Conservation (phyloP, 306 rosid genomes). For the Rosa chinensis region DNA sequence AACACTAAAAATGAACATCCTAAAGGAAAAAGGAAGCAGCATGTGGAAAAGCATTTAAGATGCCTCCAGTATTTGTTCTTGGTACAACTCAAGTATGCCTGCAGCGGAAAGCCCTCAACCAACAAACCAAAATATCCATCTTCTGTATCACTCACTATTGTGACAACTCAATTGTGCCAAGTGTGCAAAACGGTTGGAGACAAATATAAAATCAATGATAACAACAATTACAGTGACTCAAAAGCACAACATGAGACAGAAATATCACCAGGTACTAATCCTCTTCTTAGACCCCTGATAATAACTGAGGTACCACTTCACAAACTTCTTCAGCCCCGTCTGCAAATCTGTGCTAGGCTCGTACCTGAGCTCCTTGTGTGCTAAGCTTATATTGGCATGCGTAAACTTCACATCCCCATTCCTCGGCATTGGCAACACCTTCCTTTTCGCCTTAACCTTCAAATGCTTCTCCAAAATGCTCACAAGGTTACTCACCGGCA, state of each 20-base stretch:
- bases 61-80: slow-evolving; percentile 26
- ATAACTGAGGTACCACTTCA: slow-evolving; percentile 65
- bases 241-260: slow-evolving; percentile 19
- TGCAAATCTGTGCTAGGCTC: slow-evolving; percentile 70
- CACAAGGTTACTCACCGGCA: slow-evolving; percentile 75
- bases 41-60: slow-evolving; percentile 28
- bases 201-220: slow-evolving; percentile 14
- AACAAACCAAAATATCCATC: slow-evolving; percentile 21
- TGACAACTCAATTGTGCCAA: slow-evolving; percentile 19
- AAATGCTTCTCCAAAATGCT: slow-evolving; percentile 76
- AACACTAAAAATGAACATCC: slow-evolving; percentile 43
- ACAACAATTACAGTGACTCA: slow-evolving; percentile 10
- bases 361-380: slow-evolving; percentile 65
- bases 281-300: slow-evolving; percentile 51
- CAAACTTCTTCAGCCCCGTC: slow-evolving; percentile 79
- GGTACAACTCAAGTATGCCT: slow-evolving; percentile 24
- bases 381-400: slow-evolving; percentile 79
- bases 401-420: slow-evolving; percentile 88
- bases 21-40: slow-evolving; percentile 35
- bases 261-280: slow-evolving; percentile 53
- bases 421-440: slow-evolving; percentile 64
- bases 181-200: slow-evolving; percentile 14
- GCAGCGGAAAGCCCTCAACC: slow-evolving; percentile 34
- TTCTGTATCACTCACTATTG: slow-evolving; percentile 8
- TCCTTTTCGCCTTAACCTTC: slow-evolving; percentile 73